Conservation (phyloP, 805 yeast genomes). For the Pichia paraexigua region DNA sequence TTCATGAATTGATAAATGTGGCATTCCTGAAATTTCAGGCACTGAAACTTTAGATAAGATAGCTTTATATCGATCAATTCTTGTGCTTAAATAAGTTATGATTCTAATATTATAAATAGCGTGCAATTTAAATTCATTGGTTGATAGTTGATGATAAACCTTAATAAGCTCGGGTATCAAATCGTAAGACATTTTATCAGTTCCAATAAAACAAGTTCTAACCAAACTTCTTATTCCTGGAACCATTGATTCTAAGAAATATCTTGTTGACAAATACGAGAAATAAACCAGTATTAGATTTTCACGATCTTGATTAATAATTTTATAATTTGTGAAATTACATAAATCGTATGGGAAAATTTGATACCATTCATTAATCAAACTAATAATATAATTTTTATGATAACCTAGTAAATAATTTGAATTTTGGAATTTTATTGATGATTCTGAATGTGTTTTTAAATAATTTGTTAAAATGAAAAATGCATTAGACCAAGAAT, state of each 20-base stretch:
- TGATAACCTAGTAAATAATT: constrained; percentile 1
- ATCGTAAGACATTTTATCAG: background rate
- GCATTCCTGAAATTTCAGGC: background rate
- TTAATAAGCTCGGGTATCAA: background rate
- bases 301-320: background rate
- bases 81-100: background rate
- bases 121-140: background rate
- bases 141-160: background rate
- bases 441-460: background rate
- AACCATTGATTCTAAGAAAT: background rate
- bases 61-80: background rate
- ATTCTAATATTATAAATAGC: constrained; percentile 3
- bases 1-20: background rate
- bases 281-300: background rate
- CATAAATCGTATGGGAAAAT: constrained; percentile 3
- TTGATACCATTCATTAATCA: constrained; percentile 6
- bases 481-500: background rate
- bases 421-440: background rate
- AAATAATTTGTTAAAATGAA: background rate
- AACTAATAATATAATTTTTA: background rate
- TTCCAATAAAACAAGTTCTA: background rate
- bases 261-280: background rate
- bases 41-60: background rate
- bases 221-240: constrained; percentile 3
- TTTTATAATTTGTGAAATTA: background rate